Percentiles rank a stretch among this genome's conserved stretches.
Evolutionary conservation across 1,284 basidiomycete genomes (phyloP).

Genomic region (Ceratobasidium sp.): DNA sequence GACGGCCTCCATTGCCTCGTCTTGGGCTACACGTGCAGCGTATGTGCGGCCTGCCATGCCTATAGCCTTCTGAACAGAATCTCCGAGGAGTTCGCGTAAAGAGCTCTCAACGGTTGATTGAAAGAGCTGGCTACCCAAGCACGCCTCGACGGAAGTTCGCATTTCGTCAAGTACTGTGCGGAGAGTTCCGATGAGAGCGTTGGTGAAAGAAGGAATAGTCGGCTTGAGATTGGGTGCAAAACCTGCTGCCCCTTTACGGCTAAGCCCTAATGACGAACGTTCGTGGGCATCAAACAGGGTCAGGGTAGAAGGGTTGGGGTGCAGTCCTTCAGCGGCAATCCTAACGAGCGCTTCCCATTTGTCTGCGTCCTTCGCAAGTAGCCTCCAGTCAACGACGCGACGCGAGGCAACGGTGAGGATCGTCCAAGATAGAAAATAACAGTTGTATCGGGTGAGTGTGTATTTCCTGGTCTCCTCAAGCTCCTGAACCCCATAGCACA

Average conservation of each 20-base stretch:
- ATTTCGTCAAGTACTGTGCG: background rate
- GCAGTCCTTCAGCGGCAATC: too few species aligned
- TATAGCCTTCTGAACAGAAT: background rate
- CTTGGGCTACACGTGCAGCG: conserved; percentile 9
- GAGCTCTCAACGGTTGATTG: conserved; percentile 1
- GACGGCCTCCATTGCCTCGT: conserved; percentile 31
- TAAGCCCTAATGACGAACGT: too few species aligned
- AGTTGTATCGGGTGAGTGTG: conserved; percentile 32
- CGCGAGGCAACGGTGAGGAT: conserved; percentile 20
- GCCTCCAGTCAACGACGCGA: conserved; percentile 24
- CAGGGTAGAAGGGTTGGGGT: too few species aligned
- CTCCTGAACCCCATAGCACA: conserved; percentile 32
- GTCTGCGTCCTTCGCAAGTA: conserved; percentile 5
- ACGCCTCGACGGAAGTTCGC: background rate
- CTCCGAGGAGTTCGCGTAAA: conserved; percentile 1
- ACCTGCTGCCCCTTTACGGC: too few species aligned
- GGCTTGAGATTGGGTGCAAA: too few species aligned
- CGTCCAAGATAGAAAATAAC: conserved; percentile 40
- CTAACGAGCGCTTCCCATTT: background rate
- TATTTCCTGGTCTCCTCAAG: conserved; percentile 7
- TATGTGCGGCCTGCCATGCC: background rate
- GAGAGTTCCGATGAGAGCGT: background rate
- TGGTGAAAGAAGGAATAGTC: too few species aligned
- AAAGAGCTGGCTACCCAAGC: conserved; percentile 3
- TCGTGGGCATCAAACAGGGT: too few species aligned